Conservation (phyloP, 164 flowering plant genomes). For the Stephania yunnanensis region DNA sequence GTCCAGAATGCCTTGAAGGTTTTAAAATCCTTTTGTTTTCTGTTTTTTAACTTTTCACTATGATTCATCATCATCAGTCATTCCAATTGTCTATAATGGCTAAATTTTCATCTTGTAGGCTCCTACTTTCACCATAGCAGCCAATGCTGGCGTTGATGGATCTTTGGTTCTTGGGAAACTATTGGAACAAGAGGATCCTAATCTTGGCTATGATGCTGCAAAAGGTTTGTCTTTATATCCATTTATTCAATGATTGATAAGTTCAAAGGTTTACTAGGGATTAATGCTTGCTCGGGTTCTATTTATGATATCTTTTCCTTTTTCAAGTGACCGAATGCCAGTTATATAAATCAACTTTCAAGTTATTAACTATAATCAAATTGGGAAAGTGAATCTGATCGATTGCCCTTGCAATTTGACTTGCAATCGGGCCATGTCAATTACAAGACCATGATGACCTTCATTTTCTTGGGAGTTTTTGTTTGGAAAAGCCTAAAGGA, state of each 20-base stretch:
- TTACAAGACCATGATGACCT: too few relatives aligned
- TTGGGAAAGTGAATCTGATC: not conserved
- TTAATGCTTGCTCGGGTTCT: not conserved
- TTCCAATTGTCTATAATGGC: not conserved
- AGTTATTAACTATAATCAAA: not conserved
- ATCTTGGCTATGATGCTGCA: constrained; percentile 81
- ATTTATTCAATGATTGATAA: not conserved
- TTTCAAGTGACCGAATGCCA: not conserved
- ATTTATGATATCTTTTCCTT: not conserved
- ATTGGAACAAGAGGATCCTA: constrained; percentile 67
- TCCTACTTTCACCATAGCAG: constrained; percentile 58
- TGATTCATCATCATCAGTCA: not conserved
- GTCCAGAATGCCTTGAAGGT: constrained; percentile 84
- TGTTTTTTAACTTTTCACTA: constrained; percentile 3
- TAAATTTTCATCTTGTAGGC: constrained; percentile 38
- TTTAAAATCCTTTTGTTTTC: not conserved
- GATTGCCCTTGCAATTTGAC: not conserved
- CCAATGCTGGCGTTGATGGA: constrained; percentile 86
- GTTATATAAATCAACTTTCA: too few relatives aligned
- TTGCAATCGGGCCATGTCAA: too few relatives aligned
- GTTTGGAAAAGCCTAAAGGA: too few relatives aligned
- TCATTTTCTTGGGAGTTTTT: too few relatives aligned
- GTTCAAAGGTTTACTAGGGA: not conserved
- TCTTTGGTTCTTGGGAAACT: constrained; percentile 61
- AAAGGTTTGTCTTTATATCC: constrained; percentile 44